Evolutionary conservation across 495 filamentous ascomycete genomes (phyloP), one percentile per base, ranked within the genome.

Genomic region (Talaromyces proteolyticus): DNA sequence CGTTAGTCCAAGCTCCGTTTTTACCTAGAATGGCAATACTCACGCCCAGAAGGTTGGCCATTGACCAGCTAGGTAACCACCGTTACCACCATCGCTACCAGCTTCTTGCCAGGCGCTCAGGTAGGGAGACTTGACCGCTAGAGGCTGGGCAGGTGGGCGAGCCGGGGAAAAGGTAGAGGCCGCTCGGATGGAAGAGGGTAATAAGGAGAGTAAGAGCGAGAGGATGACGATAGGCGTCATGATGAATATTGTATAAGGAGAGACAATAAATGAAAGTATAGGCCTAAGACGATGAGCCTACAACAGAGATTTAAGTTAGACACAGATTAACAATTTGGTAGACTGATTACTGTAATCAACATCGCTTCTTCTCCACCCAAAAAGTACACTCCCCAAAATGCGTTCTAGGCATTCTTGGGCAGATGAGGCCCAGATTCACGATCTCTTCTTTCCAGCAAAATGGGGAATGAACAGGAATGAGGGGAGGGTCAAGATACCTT

Each of bases 111-210:
- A 83, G 6, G 76, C 75, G 53, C 68, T 81, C 19, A 81, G 49
- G 43, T 82, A 83, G 2, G 79, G 79, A 1, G 75, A 80, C 51
- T 72, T 76, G 34, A 82, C 79, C 42, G 79, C 79, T 44, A 83
- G 57, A 1, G 79, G 79, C 4, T 81, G 41, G 4, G 78, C 66
- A 22, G 79, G 79, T 17, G 79, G 79, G 0, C 79, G 69, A 49
- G 75, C 74, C 49, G 78, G 79, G 11, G 66, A 66, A 46, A 80
- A 81, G 4, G 66, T 72, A 19, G 78, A 81, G 25, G 37, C 37
- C 12, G 71, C 68, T 39, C 47, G 50, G 26, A 62, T 14, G 29
- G 8, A 14, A 14, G 8, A 24, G 12, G 40, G 29, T 22, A 64
- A 24, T 21, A 61, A 25, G 11, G 47, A 16, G 16, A 49, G 47